phyloP scores from a whole-genome alignment of 306 rosid species.

The Vicia villosa region DNA sequence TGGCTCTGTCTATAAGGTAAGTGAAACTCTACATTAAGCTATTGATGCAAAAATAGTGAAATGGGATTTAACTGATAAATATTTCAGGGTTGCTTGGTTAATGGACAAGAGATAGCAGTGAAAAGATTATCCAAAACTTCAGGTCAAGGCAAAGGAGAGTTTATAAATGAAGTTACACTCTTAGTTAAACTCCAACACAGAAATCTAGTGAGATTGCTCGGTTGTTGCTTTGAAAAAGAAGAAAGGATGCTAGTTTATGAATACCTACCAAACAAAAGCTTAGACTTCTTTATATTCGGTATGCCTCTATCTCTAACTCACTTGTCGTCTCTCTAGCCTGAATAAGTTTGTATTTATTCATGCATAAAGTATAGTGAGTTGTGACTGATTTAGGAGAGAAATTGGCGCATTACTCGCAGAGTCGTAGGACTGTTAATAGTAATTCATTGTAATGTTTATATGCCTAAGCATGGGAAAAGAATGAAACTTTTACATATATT shows the following conservation, averaged over 20 bases:
- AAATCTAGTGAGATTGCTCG: constrained; percentile 40
- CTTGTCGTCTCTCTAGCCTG: background rate
- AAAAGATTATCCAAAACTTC: constrained; percentile 40
- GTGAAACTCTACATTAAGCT: background rate
- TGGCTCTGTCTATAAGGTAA: constrained; percentile 62
- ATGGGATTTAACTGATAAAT: background rate
- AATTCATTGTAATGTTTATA: no score
- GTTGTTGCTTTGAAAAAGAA: constrained; percentile 39
- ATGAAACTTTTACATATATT: no score
- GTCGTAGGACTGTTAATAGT: no score
- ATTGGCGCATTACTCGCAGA: no score
- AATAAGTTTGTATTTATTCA: background rate
- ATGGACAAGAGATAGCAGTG: constrained; percentile 57
- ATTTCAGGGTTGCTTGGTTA: constrained; percentile 47
- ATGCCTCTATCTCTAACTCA: background rate
- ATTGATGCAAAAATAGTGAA: background rate
- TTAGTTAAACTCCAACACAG: constrained; percentile 42
- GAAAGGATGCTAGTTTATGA: constrained; percentile 51
- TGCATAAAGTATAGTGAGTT: no score
- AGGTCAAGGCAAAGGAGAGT: constrained; percentile 42
- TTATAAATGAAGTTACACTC: constrained; percentile 36
- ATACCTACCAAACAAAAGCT: constrained; percentile 50
- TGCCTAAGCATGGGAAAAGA: no score
- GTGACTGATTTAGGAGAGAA: no score
- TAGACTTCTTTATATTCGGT: constrained; percentile 54